phyloP scores from a whole-genome alignment of 495 filamentous ascomycete species.

The Aspergillus campestris region DNA sequence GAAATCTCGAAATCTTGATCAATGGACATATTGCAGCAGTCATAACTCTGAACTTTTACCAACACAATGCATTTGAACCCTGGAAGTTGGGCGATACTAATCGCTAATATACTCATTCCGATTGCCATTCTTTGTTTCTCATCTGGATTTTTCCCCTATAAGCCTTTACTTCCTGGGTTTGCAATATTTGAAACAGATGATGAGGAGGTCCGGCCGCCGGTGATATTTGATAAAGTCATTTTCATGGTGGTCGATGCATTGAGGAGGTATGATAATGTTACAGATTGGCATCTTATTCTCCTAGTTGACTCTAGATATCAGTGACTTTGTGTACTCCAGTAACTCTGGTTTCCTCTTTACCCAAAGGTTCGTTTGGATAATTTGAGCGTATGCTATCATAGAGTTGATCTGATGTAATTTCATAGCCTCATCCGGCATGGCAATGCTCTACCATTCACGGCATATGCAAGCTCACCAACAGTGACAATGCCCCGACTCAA shows the following conservation, averaged over 20 bases:
- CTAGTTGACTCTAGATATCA: conserved; percentile 25
- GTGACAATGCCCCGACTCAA: conserved; percentile 98
- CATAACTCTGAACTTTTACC: not conserved
- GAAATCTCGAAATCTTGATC: no score
- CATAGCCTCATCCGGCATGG: conserved; percentile 74
- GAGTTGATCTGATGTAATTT: not conserved
- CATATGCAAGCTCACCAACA: conserved; percentile 90
- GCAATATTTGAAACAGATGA: conserved; percentile 51
- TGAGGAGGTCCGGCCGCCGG: conserved; percentile 31
- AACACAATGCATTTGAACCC: conserved; percentile 16
- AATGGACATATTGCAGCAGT: no score
- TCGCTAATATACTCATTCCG: conserved; percentile 70
- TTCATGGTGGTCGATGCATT: conserved; percentile 98
- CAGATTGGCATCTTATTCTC: not conserved
- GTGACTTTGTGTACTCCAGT: conserved; percentile 87
- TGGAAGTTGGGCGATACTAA: conserved; percentile 17
- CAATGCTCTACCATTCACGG: conserved; percentile 83
- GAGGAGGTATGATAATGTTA: conserved; percentile 53
- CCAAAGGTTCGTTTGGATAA: conserved; percentile 56
- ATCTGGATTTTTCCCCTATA: conserved; percentile 94
- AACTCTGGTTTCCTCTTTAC: conserved; percentile 81
- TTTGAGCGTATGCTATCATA: not conserved
- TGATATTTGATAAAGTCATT: conserved; percentile 78
- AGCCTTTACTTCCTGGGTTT: conserved; percentile 78
- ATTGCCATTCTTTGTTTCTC: conserved; percentile 75